These are phyloP conservation scores for Neospermospora avenae DNA, from an alignment of 2,329 filamentous ascomycete species.

Conservation along the genomic window DNA sequence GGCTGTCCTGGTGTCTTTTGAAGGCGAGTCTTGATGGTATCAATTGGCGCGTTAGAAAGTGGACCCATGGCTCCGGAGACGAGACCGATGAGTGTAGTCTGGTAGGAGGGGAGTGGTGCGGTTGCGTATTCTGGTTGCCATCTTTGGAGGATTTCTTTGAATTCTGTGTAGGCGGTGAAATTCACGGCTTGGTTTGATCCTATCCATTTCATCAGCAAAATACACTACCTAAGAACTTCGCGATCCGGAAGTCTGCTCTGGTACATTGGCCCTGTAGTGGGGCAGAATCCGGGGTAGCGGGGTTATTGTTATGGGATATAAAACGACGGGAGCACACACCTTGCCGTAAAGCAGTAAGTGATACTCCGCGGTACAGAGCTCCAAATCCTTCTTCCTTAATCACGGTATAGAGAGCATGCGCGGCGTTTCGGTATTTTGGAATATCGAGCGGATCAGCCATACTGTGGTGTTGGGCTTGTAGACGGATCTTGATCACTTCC, in stretches of 20 bases:
- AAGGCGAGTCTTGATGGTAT: conserved; percentile 96
- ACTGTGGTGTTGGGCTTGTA: conserved; percentile 96
- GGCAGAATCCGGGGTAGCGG: conserved; percentile 1
- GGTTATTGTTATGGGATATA: background rate
- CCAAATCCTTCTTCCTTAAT: conserved; percentile 85
- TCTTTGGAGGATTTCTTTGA: conserved; percentile 74
- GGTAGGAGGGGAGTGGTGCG: conserved; percentile 72
- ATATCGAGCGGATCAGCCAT: conserved; percentile 96
- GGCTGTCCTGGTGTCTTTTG: conserved; percentile 83
- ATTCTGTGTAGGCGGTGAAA: conserved; percentile 95
- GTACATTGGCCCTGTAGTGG: background rate
- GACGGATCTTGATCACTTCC: conserved; percentile 98
- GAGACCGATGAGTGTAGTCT: conserved; percentile 84
- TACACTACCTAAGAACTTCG: too few species aligned
- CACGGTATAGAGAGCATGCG: conserved; percentile 79
- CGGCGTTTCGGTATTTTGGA: conserved; percentile 95
- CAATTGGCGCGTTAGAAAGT: conserved; percentile 93
- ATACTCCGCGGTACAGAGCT: conserved; percentile 89
- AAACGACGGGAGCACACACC: conserved; percentile 50
- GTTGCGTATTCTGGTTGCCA: conserved; percentile 67
- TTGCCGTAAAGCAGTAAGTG: conserved; percentile 87
- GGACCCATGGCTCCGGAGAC: conserved; percentile 94
- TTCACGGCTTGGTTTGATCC: conserved; percentile 89
- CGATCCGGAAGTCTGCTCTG: background rate
- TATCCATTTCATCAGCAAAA: conserved; percentile 3